These are phyloP conservation scores for Neurospora sp. DNA, from an alignment of 495 filamentous ascomycete genomes.

Conservation along the genomic window DNA sequence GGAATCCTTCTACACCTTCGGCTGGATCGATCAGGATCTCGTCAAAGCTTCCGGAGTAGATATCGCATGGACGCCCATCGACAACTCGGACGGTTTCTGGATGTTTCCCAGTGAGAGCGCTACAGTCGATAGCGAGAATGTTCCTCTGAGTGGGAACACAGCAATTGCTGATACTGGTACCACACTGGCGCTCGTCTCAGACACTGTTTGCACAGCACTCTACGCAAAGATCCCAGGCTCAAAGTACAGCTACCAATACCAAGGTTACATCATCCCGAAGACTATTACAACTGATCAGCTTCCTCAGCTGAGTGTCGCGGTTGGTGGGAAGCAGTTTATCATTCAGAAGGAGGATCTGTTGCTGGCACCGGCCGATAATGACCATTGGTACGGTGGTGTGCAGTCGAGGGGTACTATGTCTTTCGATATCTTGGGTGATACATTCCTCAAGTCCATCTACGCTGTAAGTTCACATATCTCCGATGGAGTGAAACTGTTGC, in stretches of 20 bases:
- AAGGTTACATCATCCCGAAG: slow-evolving; percentile 60
- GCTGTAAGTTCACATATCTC: slow-evolving; percentile 42
- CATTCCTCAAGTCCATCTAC: slow-evolving; percentile 67
- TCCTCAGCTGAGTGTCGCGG: slow-evolving; percentile 58
- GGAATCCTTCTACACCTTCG: slow-evolving; percentile 70
- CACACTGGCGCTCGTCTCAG: slow-evolving; percentile 60
- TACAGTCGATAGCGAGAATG: slow-evolving; percentile 49
- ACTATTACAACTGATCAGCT: slow-evolving; percentile 45
- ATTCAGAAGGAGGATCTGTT: slow-evolving; percentile 65
- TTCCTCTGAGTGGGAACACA: slow-evolving; percentile 50
- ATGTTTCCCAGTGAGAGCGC: slow-evolving; percentile 51
- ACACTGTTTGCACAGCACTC: slow-evolving; percentile 53
- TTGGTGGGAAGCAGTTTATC: slow-evolving; percentile 54
- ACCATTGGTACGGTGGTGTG: slow-evolving; percentile 61
- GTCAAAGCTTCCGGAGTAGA: slow-evolving; percentile 42
- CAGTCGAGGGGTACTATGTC: slow-evolving; percentile 56
- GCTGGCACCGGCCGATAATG: slow-evolving; percentile 49
- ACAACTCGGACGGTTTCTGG: slow-evolving; percentile 68
- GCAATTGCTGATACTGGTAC: slow-evolving; percentile 77
- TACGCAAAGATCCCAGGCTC: slow-evolving; percentile 63
- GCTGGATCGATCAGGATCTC: slow-evolving; percentile 59
- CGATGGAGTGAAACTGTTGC: not conserved
- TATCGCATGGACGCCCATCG: slow-evolving; percentile 54
- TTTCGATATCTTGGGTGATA: slow-evolving; percentile 67
- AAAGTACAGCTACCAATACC: slow-evolving; percentile 49